Evolutionary conservation across 208 protist genomes (phyloP), one percentile per base, ranked within the genome.

Genomic region (Leishmania mexicana): DNA sequence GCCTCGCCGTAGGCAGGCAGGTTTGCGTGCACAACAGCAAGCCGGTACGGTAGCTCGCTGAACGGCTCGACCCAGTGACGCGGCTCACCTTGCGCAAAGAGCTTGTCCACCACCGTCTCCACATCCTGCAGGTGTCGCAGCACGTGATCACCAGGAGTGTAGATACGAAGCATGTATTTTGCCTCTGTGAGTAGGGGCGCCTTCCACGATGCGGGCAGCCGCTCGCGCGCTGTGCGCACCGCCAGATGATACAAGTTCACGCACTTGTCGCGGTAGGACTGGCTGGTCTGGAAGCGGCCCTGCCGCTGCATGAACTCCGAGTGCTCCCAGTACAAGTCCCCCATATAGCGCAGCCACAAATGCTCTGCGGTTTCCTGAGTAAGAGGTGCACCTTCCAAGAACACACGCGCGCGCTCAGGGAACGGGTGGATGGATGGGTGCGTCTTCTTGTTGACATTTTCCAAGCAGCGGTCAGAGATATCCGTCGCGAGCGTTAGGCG

Each of bases 371-470:
- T 97, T 83, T 97, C 93, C 84, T 96, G 93, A 49, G 95, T 96
- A 13, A 97, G 89, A 62, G 95, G 95, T 10, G 95, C 93, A 1
- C 92, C 92, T 79, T 97, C 92, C 24, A 97, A 84, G 83, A 92
- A 97, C 35, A 88, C 85, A 1, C 89, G 85, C 35, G 95, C 95
- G n/a, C 92, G 86, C 85, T 97, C 93, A 15, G 95, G 95, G 76
- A 97, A 96, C 6, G 95, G 95, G 87, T 97, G 93, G 68, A 96
- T 93, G n/a, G 95, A 96, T 7, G 93, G 95, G 78, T 97, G 95
- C 8, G 93, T 97, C 80, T 96, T 95, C 77, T 97, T 97, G 85
- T 96, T 96, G 77, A 97, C 83, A 81, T 94, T 94, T 81, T 97
- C 95, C 54, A 97, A 87, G 75, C 92, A 96, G 67, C 93, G 93